Base-by-base conservation (phyloP, 2,329 filamentous ascomycete species). In the Aspergillus candidus region DNA sequence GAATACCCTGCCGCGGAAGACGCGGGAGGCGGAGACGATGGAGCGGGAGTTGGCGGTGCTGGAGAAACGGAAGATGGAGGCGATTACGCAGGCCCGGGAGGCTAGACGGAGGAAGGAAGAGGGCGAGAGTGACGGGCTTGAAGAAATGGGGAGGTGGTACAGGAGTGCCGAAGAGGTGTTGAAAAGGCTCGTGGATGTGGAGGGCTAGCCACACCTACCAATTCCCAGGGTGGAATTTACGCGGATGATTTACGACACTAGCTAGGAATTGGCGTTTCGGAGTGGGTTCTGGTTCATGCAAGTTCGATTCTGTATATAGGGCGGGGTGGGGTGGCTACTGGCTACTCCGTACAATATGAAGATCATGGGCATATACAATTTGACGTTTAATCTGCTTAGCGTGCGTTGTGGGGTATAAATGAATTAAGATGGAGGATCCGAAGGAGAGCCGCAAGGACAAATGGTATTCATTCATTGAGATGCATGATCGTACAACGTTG, bases 81-180 rank as follows among this genome's bases (percentile, higher is more conserved):
- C 64, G 13, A 67, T 58, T 61, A 67, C 38, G 66, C 73, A 51
- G 70, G 79, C 32, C 64, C 76, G 46, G 61, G 75, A 62, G 58
- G 67, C 59, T 14, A 62, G 61, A 58, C 69, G 57, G 55, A 68
- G 53, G 62, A 72, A 58, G 49, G 61, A 67, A 30, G 60, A 72
- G 43, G 71, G 71, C 3, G 69, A 72, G 46, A 69, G 66, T 42
- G 71, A 73, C 52, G 67, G 69, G 10, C 53, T 72, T 12, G 70
- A 72, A 48, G 68, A 72, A 47, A 63, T 67, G 59, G 71, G 70
- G 13, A 59, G 68, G 47, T 73, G 71, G 71, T 72, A 72, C 47
- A 61, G 60, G 41, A 62, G 66, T 13, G 63, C 62, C 4, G 68
- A 72, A 50, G 59, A 64, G 32, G 65, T 60, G 2, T 51, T 73